Base-by-base conservation (phyloP, 2,329 filamentous ascomycete genomes). In the Drechslera avenae region DNA sequence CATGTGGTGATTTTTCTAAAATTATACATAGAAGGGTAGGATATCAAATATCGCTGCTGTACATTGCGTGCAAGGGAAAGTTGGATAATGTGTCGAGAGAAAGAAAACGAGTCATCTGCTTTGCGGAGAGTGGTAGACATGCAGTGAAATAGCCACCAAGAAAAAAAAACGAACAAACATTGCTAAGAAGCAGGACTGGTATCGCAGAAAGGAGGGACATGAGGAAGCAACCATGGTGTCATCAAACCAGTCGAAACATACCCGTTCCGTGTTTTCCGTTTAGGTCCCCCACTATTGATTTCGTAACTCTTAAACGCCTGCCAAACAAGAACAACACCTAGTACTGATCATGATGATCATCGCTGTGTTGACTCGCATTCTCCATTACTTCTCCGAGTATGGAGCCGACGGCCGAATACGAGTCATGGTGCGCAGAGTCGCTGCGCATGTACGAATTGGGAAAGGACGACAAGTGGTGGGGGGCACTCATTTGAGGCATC, bases 401-500 rank as follows among this genome's bases (percentile, higher is more conserved):
- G 30, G 71, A 65, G 23, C 65, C 68, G 17, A 72, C 63, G 36
- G 66, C 63, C 17, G 68, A 64, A 47, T 74, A 75, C 44, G 68
- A 64, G 2, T 74, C 71, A 39, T 59, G 64, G 31, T 72, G 68
- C 14, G 59, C 59, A 14, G 66, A 66, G 33, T 74, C 68, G 43
- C 69, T 73, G 48, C 72, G 65, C 36, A 74, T 56, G 52, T 73
- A 74, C 14, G 71, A 71, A 55, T 66, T 73, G 23, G 68, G 60
- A 46, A 75, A 75, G 3, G 59, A 57, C 14, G 71, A 68, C 14
- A 76, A 62, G 51, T 75, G 72, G 54, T 76, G 73, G 8, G 73
- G 73, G 30, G 73, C 73, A 46, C 72, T 75, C 54, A 74, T 55
- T 48, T 74, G 68, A 33, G 68, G 66, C 66, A 75, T 71, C 1